phyloP scores from a whole-genome alignment of 768 basidiomycete genomes.

The Boletus rubropictus region DNA sequence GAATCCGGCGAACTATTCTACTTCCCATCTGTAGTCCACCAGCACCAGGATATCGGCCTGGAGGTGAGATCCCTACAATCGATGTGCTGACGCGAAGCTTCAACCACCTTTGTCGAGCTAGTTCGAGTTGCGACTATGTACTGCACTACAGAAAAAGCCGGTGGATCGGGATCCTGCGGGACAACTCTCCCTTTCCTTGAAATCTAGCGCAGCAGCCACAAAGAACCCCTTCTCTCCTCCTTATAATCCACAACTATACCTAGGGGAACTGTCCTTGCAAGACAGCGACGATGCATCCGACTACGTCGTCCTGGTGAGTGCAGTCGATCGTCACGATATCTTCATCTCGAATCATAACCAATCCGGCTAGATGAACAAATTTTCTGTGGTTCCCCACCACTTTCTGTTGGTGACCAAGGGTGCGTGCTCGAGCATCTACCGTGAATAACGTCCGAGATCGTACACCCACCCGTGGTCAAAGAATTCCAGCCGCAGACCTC shows the following conservation, averaged over 20 bases:
- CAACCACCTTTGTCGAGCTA: constrained; percentile 27
- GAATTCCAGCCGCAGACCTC: constrained; percentile 75
- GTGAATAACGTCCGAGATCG: background rate
- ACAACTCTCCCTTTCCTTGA: constrained; percentile 24
- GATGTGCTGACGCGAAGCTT: background rate
- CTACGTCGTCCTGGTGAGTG: constrained; percentile 65
- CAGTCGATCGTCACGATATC: background rate
- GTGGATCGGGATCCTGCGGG: constrained; percentile 41
- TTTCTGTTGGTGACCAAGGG: constrained; percentile 87
- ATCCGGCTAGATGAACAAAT: constrained; percentile 72
- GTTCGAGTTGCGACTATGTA: constrained; percentile 86
- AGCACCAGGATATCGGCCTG: constrained; percentile 54
- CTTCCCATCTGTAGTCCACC: constrained; percentile 67
- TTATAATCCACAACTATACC: constrained; percentile 66
- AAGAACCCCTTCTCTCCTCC: constrained; percentile 82
- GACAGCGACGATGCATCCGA: constrained; percentile 49
- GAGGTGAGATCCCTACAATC: constrained; percentile 42
- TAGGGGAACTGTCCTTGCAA: constrained; percentile 58
- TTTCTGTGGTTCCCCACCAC: constrained; percentile 75
- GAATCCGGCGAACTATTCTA: constrained; percentile 65
- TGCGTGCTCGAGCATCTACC: constrained; percentile 24
- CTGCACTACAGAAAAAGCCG: constrained; percentile 78
- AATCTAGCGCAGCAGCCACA: constrained; percentile 22
- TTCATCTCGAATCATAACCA: constrained; percentile 1
- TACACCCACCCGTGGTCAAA: constrained; percentile 24